Evolutionary conservation across 371 early-diverging fungal species (phyloP).

Genomic region (Mortierella sp.): DNA sequence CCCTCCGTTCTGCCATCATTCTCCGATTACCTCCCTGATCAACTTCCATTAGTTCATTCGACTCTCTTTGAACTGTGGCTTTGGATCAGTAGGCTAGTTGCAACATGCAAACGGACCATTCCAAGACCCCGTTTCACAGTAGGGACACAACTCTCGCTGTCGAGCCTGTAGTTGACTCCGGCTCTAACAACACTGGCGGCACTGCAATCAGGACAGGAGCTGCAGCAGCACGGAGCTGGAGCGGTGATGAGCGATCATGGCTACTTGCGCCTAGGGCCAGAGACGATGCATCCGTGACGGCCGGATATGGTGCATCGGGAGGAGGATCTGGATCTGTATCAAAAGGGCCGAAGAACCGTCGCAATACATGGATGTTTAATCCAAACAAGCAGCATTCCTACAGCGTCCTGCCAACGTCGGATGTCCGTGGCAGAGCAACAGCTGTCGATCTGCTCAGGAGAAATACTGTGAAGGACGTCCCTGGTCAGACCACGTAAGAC

Average conservation of each 20-base stretch:
- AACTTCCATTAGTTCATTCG: too few species aligned
- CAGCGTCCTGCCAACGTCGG: conserved; percentile 9
- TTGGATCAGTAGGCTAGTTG: too few species aligned
- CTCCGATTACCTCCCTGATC: too few species aligned
- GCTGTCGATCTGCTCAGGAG: conserved; percentile 7
- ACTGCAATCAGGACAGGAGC: too few species aligned
- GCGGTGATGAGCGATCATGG: conserved; percentile 13
- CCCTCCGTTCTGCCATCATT: too few species aligned
- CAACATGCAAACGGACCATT: conserved; percentile 19
- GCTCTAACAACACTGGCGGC: not conserved
- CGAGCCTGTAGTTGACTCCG: not conserved
- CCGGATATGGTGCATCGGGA: not conserved
- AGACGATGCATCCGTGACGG: not conserved
- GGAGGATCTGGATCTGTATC: conserved; percentile 1
- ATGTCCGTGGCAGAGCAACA: conserved; percentile 2
- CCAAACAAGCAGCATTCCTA: conserved; percentile 2
- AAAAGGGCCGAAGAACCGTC: not conserved
- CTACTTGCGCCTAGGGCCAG: conserved; percentile 10
- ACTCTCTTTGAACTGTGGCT: too few species aligned
- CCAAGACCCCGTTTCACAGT: conserved; percentile 10
- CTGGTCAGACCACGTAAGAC: conserved; percentile 41
- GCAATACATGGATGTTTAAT: conserved; percentile 20
- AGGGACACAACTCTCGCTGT: conserved; percentile 6
- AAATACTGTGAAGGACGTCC: conserved; percentile 28
- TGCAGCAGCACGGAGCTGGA: not conserved